phyloP scores from a whole-genome alignment of 805 yeast genomes.

The Wickerhamiella hasegawae region DNA sequence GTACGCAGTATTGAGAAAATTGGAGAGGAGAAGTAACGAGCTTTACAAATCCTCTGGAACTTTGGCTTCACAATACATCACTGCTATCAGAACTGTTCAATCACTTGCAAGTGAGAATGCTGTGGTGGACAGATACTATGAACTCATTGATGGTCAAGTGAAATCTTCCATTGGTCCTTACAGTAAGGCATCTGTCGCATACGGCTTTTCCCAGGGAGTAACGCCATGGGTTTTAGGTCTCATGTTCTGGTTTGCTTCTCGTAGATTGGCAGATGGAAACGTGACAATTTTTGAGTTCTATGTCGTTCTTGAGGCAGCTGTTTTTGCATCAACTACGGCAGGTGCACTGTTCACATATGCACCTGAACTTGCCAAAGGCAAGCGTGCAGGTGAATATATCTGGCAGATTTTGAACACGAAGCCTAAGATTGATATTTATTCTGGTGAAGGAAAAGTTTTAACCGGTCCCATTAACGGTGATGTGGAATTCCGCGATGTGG shows the following conservation, averaged over 20 bases:
- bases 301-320: constrained; percentile 15
- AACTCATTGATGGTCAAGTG: constrained; percentile 6
- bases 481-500: constrained; percentile 38
- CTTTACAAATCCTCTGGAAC: constrained; percentile 14
- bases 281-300: constrained; percentile 12
- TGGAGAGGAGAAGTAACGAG: constrained; percentile 11
- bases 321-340: constrained; percentile 28
- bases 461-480: constrained; percentile 28
- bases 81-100: constrained; percentile 17
- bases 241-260: constrained; percentile 20
- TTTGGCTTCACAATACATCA: constrained; percentile 17
- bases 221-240: constrained; percentile 14
- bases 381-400: constrained; percentile 22
- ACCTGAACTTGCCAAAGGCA: constrained; percentile 29
- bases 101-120: constrained; percentile 16
- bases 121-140: constrained; percentile 11
- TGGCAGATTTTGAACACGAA: constrained; percentile 18
- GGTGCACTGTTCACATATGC: constrained; percentile 23
- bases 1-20: constrained; percentile 9
- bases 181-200: constrained; percentile 11
- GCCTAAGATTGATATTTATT: constrained; percentile 22
- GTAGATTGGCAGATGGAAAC: constrained; percentile 10
- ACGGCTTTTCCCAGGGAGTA: constrained; percentile 17
- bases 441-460: constrained; percentile 18
- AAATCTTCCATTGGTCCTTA: constrained; percentile 2